A percentile compares a stretch with the other conserved stretches of the same genome.
Conservation (phyloP, 2,329 filamentous ascomycete genomes). For the Diaporthe caulivora region DNA sequence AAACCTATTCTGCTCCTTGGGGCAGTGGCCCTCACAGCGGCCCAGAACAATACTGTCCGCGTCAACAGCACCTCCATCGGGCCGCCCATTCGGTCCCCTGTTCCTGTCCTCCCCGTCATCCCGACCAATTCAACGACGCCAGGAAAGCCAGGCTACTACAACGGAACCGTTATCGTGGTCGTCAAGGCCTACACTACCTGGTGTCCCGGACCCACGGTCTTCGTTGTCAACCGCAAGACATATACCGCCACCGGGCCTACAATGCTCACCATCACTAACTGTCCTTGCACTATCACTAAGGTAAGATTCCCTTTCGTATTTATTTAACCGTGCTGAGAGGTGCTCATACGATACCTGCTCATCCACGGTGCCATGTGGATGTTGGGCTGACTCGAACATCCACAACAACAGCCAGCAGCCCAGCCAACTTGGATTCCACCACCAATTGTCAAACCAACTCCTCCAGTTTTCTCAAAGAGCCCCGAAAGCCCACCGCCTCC, state of each 20-base stretch:
- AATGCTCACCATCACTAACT: constrained; percentile 22
- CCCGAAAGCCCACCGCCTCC: neutral
- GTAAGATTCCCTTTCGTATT: neutral
- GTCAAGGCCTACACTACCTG: constrained; percentile 1
- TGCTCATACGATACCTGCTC: neutral
- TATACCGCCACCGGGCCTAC: constrained; percentile 23
- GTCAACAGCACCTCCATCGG: neutral
- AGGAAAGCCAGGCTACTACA: neutral
- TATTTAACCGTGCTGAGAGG: neutral
- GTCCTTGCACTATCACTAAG: constrained; percentile 27
- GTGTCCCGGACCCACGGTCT: neutral
- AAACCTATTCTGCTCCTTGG: neutral
- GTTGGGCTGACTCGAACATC: neutral
- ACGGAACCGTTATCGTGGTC: neutral
- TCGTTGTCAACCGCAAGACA: neutral
- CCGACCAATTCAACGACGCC: neutral
- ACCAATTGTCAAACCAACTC: neutral
- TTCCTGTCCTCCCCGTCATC: neutral
- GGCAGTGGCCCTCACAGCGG: neutral
- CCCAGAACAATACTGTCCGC: neutral
- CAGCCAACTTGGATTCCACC: neutral
- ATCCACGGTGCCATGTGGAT: neutral
- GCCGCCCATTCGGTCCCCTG: neutral
- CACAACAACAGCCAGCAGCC: neutral
- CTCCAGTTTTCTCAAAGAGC: neutral